phyloP scores from a whole-genome alignment of 2,329 filamentous ascomycete genomes.

The Ophiocordyceps camponoti-floridani region DNA sequence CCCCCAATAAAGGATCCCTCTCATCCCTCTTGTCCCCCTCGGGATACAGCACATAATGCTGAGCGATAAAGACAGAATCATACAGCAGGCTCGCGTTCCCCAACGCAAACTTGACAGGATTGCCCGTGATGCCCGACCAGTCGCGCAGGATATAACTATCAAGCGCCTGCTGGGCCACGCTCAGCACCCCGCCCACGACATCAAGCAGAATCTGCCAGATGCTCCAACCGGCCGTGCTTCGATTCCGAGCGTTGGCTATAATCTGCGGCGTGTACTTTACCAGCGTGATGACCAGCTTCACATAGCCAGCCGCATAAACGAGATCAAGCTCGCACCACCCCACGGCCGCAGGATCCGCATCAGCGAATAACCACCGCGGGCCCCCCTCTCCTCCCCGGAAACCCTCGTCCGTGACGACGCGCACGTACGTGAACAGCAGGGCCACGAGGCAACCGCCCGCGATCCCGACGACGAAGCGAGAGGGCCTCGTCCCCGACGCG shows the following conservation, averaged over 20 bases:
- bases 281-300: conserved; percentile 76
- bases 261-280: conserved; percentile 89
- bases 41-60: conserved; percentile 71
- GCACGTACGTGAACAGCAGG: conserved; percentile 30
- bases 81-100: conserved; percentile 77
- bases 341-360: conserved; percentile 14
- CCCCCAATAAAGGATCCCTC: background rate
- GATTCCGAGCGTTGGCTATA: conserved; percentile 64
- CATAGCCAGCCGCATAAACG: conserved; percentile 57
- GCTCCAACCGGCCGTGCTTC: conserved; percentile 75
- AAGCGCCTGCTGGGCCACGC: conserved; percentile 62
- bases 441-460: conserved; percentile 49
- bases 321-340: conserved; percentile 47
- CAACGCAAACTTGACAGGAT: conserved; percentile 77
- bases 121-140: conserved; percentile 82
- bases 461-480: conserved; percentile 47
- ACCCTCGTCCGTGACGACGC: conserved; percentile 10
- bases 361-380: conserved; percentile 1
- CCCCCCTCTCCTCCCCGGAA: no score
- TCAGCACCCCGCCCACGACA: conserved; percentile 63
- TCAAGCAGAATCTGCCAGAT: conserved; percentile 76
- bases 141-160: conserved; percentile 73
- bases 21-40: conserved; percentile 3
- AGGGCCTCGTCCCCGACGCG: conserved; percentile 34
- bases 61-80: conserved; percentile 68